Conservation (phyloP, 495 filamentous ascomycete genomes). For the Penicillium canariense region DNA sequence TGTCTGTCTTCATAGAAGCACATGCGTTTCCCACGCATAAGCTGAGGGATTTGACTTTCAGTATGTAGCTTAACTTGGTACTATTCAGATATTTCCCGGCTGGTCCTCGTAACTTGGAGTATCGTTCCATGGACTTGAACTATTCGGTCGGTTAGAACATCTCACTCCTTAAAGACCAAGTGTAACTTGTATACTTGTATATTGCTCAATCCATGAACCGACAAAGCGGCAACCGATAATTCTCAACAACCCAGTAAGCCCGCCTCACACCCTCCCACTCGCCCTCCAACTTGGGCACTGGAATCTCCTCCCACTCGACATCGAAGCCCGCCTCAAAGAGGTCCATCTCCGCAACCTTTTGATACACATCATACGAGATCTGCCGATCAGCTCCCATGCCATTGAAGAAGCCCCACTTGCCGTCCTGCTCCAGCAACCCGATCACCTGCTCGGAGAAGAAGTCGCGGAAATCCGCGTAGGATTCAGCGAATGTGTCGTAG, state of each 20-base stretch:
- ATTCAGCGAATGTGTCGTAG: constrained; percentile 96
- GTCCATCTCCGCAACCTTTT: constrained; percentile 89
- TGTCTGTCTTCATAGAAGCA: constrained; percentile 16
- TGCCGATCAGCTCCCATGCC: constrained; percentile 89
- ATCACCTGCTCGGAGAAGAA: constrained; percentile 91
- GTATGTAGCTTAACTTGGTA: not conserved
- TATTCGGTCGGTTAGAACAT: too few species aligned
- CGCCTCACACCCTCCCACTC: constrained; percentile 84
- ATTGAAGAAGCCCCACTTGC: constrained; percentile 91
- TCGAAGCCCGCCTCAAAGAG: constrained; percentile 88
- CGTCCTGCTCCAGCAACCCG: constrained; percentile 66
- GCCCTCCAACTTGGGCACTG: constrained; percentile 62
- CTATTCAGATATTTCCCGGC: too few species aligned
- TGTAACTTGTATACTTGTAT: too few species aligned
- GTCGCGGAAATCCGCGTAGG: constrained; percentile 75
- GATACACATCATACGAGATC: constrained; percentile 94
- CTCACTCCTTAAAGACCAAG: too few species aligned
- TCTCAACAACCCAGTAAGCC: constrained; percentile 82
- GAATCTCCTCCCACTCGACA: constrained; percentile 76
- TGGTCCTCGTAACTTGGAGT: too few species aligned
- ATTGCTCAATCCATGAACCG: constrained; percentile 55
- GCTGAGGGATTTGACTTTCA: not conserved
- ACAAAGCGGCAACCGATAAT: constrained; percentile 66
- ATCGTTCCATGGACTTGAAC: not conserved
- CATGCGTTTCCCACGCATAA: constrained; percentile 4